A percentile compares a stretch with the other conserved stretches of the same genome.
Evolutionary conservation across 2,329 filamentous ascomycete genomes (phyloP).

Genomic region (Monosporascus sp.): DNA sequence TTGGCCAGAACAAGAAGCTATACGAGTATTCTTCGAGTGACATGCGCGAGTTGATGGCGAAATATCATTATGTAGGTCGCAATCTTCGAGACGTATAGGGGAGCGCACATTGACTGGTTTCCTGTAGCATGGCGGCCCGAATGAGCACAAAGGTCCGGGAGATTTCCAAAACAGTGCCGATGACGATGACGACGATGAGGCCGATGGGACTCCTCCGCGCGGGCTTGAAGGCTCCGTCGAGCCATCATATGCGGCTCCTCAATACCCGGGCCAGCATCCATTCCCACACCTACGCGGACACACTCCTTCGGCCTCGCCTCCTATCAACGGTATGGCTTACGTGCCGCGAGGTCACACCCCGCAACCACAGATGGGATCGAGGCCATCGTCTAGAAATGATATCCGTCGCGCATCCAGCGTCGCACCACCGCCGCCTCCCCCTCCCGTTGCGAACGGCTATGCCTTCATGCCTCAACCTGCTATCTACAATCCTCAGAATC

Average conservation of each 20-base stretch:
- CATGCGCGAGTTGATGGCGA: slow-evolving; percentile 82
- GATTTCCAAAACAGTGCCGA: slow-evolving; percentile 88
- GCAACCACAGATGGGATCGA: slow-evolving; percentile 68
- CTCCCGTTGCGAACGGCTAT: slow-evolving; percentile 63
- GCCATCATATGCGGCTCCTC: slow-evolving; percentile 60
- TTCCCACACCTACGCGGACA: slow-evolving; percentile 79
- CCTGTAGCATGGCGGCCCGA: slow-evolving; percentile 77
- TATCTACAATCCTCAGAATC: slow-evolving; percentile 68
- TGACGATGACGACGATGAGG: slow-evolving; percentile 77
- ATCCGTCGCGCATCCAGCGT: slow-evolving; percentile 72
- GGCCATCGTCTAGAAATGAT: slow-evolving; percentile 75
- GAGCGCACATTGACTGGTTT: slow-evolving; percentile 3
- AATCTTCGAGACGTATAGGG: background rate
- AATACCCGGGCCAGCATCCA: slow-evolving; percentile 61
- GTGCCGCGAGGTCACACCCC: slow-evolving; percentile 74
- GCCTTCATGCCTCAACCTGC: slow-evolving; percentile 81
- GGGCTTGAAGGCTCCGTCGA: slow-evolving; percentile 50
- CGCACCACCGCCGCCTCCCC: slow-evolving; percentile 57
- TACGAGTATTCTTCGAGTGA: slow-evolving; percentile 96
- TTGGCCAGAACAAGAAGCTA: slow-evolving; percentile 97
- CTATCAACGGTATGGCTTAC: slow-evolving; percentile 73
- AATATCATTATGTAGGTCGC: slow-evolving; percentile 81
- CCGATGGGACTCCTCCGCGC: slow-evolving; percentile 66
- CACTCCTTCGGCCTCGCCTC: slow-evolving; percentile 82
- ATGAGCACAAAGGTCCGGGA: slow-evolving; percentile 91